These are phyloP conservation scores for Pseudotsuga menziesii DNA, from an alignment of 75 land plant species.

Conservation along the genomic window DNA sequence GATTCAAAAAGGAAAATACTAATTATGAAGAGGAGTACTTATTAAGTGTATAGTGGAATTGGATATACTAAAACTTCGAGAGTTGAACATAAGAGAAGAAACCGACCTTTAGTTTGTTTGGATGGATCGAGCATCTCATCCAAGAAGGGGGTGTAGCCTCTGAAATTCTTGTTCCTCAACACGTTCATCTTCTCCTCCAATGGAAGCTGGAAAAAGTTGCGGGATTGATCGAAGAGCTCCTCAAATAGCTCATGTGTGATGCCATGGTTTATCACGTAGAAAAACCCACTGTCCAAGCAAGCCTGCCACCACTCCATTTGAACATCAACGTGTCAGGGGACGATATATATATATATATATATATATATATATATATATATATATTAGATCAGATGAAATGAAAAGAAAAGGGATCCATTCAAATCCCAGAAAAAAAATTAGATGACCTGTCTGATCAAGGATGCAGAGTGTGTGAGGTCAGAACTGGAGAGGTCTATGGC, in stretches of 20 bases:
- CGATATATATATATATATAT: no score
- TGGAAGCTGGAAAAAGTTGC: conserved; percentile 58
- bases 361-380: no score
- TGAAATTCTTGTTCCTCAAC: conserved; percentile 42
- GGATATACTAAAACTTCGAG: no score
- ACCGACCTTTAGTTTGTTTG: conserved; percentile 62
- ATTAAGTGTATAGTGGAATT: no score
- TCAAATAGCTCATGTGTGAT: conserved; percentile 77
- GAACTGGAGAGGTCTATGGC: conserved; percentile 50
- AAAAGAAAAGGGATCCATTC: no score
- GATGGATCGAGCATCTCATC: conserved; percentile 83
- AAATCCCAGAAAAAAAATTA: no score
- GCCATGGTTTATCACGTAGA: conserved; percentile 90
- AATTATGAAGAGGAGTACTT: no score
- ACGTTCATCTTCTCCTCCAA: conserved; percentile 69
- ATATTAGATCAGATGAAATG: no score
- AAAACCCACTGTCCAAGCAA: conserved; percentile 82
- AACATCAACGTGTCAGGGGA: no score
- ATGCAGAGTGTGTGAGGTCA: conserved; percentile 38
- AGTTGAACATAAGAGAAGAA: no score
- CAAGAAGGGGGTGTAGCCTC: conserved; percentile 63
- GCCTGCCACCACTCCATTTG: conserved; percentile 38
- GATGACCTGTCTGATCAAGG: conserved; percentile 47
- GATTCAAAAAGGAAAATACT: no score
- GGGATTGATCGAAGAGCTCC: conserved; percentile 70